Evolutionary conservation across 495 filamentous ascomycete species (phyloP).

Genomic region (Aspergillus homomorphus): DNA sequence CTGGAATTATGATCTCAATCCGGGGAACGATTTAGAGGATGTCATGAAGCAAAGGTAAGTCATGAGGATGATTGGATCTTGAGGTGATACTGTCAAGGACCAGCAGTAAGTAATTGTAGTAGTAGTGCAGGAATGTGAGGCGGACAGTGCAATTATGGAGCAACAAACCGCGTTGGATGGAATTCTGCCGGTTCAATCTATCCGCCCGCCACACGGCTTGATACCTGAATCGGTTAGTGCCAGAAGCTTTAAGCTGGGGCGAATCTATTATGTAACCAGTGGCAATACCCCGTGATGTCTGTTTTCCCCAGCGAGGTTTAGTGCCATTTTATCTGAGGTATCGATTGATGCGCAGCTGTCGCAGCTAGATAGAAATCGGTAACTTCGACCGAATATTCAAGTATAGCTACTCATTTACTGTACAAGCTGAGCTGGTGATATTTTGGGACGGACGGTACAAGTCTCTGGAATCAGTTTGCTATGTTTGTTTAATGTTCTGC

Average conservation of each 20-base stretch:
- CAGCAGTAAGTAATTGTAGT: background rate
- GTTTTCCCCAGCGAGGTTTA: no score
- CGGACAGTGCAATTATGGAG: background rate
- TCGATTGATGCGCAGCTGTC: no score
- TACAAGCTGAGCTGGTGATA: no score
- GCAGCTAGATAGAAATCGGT: no score
- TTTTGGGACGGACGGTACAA: no score
- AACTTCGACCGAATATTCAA: no score
- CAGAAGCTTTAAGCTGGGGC: background rate
- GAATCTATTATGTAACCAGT: slow-evolving; percentile 6
- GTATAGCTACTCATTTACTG: no score
- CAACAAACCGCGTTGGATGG: no score
- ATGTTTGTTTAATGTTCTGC: no score
- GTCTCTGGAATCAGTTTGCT: background rate
- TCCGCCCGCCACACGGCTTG: background rate
- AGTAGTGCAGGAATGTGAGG: background rate
- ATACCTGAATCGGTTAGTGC: background rate
- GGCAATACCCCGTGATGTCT: slow-evolving; percentile 20
- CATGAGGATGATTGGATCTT: background rate
- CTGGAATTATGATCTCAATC: background rate
- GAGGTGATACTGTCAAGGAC: background rate
- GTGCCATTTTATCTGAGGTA: no score
- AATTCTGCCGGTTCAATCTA: background rate
- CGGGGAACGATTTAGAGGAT: background rate
- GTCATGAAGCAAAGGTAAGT: background rate